Evolutionary conservation across 1,139 yeast genomes (phyloP).

Genomic region (Geotrichum cucujoidarum): DNA sequence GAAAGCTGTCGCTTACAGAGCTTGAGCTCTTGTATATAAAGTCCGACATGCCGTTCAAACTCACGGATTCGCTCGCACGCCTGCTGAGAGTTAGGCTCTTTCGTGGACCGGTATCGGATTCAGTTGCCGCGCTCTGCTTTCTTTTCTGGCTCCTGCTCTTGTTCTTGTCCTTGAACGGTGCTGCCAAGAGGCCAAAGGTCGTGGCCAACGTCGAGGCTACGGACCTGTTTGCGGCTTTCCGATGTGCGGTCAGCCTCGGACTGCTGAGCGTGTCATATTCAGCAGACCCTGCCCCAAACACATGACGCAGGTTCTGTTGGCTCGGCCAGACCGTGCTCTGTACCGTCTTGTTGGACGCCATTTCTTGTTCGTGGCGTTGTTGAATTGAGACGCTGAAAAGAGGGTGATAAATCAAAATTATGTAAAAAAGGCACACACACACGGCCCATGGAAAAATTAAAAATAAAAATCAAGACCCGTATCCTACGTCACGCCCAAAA

Average conservation of each 20-base stretch:
- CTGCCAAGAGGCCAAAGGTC: conserved; percentile 1
- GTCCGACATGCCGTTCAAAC: neutral
- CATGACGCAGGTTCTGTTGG: neutral
- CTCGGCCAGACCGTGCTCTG: neutral
- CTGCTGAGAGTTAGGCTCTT: too few relatives aligned
- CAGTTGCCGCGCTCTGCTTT: neutral
- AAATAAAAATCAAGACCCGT: too few relatives aligned
- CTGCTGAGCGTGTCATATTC: neutral
- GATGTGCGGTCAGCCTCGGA: neutral
- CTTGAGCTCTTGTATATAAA: conserved; percentile 8
- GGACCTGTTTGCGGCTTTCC: neutral
- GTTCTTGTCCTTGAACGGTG: neutral
- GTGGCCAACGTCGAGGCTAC: conserved; percentile 12
- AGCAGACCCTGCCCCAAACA: neutral
- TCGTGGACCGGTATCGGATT: neutral
- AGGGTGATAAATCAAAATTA: too few relatives aligned
- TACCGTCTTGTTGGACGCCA: neutral
- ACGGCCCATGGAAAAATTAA: too few relatives aligned
- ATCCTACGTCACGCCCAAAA: too few relatives aligned
- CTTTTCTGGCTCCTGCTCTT: neutral
- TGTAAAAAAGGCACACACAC: too few relatives aligned
- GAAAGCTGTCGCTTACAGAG: conserved; percentile 3
- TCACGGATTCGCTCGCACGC: too few relatives aligned
- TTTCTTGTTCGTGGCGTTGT: too few relatives aligned
- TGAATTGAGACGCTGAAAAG: too few relatives aligned